Conservation (phyloP, 2,329 filamentous ascomycete species). For the Colletotrichum spinosum region DNA sequence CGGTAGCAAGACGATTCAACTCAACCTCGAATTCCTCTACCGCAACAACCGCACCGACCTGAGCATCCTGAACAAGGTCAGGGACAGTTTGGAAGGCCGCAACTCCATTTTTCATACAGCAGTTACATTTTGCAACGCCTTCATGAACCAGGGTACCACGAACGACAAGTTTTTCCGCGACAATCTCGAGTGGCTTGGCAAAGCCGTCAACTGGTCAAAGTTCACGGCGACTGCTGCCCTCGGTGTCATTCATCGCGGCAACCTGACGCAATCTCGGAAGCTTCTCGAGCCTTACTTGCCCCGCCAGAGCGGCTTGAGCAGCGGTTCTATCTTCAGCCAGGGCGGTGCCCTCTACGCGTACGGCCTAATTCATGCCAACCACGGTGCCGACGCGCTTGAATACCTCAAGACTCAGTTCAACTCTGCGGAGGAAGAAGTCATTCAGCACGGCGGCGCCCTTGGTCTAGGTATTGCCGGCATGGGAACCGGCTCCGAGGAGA, state of each 20-base stretch:
- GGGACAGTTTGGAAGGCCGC: conserved; percentile 92
- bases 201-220: conserved; percentile 99
- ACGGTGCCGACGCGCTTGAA: conserved; percentile 88
- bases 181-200: conserved; percentile 97
- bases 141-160: conserved; percentile 99
- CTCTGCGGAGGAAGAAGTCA: conserved; percentile 86
- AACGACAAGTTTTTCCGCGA: conserved; percentile 99
- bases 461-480: conserved; percentile 97
- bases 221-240: conserved; percentile 97
- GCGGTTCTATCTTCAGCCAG: conserved; percentile 93
- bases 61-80: conserved; percentile 93
- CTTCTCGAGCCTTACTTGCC: conserved; percentile 95
- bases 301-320: conserved; percentile 76
- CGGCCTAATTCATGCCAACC: conserved; percentile 96
- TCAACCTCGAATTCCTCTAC: conserved; percentile 97
- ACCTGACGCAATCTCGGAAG: conserved; percentile 92
- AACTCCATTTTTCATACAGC: conserved; percentile 99
- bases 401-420: conserved; percentile 83
- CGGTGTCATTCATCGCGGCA: conserved; percentile 96
- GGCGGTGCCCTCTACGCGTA: conserved; percentile 96
- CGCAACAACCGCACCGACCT: conserved; percentile 94
- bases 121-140: conserved; percentile 96
- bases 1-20: conserved; percentile 91
- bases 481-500: conserved; percentile 90
- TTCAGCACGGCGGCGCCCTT: conserved; percentile 95